phyloP scores from a whole-genome alignment of 2,329 filamentous ascomycete genomes.

The Fusarium protoensiforme region DNA sequence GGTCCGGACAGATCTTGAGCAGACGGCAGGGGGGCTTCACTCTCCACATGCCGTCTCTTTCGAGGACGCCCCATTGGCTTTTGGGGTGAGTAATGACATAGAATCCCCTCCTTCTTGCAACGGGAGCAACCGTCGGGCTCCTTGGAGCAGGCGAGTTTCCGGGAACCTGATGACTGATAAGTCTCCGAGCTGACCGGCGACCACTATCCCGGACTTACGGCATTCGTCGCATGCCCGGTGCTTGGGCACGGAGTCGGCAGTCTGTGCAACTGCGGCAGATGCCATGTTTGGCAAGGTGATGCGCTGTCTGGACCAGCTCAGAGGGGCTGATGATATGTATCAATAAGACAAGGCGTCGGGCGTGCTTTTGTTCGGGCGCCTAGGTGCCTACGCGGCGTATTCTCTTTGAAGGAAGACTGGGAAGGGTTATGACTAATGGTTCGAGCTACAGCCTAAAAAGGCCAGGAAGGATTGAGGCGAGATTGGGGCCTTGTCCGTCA shows the following conservation, averaged over 20 bases:
- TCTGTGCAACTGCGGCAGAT: conserved; percentile 18
- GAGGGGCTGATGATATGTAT: not conserved
- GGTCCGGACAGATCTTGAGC: not conserved
- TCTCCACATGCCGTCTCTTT: conserved; percentile 61
- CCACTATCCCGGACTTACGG: conserved; percentile 58
- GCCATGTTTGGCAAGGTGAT: conserved; percentile 32
- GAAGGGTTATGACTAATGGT: conserved; percentile 23
- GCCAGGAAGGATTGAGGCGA: not conserved
- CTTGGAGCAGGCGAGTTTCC: conserved; percentile 74
- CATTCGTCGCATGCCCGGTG: conserved; percentile 75
- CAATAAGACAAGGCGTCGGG: not conserved
- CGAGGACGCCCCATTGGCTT: conserved; percentile 75
- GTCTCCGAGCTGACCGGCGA: conserved; percentile 36
- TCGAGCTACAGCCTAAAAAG: conserved; percentile 3
- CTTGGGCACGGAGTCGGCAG: conserved; percentile 52
- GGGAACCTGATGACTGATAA: conserved; percentile 59
- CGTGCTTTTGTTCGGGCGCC: not conserved
- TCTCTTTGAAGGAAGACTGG: not conserved
- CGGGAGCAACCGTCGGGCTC: conserved; percentile 68
- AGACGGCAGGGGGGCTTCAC: conserved; percentile 38
- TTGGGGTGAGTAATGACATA: conserved; percentile 71
- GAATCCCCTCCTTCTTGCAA: conserved; percentile 66
- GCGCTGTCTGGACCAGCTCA: not conserved
- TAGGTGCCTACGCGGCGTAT: not conserved
- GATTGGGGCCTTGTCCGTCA: not conserved